phyloP scores from a whole-genome alignment of 331 rosid genomes.

The Telfairia occidentalis region DNA sequence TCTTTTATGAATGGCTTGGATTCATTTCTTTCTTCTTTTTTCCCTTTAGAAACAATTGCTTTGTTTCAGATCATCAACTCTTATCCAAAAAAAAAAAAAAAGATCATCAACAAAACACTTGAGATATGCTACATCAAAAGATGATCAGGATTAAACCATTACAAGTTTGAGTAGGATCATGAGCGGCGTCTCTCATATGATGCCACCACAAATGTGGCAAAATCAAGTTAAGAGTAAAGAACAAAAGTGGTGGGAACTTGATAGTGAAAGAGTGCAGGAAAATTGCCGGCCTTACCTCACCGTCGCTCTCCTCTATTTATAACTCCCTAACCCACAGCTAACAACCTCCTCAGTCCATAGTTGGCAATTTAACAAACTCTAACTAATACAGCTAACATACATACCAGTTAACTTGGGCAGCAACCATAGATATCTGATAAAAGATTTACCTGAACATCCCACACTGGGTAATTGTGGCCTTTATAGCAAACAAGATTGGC shows the following conservation, averaged over 20 bases:
- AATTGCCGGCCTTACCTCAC: background rate
- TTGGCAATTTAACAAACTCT: background rate
- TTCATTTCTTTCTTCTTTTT: background rate
- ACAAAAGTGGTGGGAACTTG: background rate
- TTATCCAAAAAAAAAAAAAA: too few species aligned
- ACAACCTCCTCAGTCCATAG: background rate
- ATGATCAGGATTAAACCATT: background rate
- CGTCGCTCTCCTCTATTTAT: background rate
- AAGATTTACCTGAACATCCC: slow-evolving; percentile 85
- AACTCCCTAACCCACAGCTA: background rate
- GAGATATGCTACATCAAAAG: background rate
- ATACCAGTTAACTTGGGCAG: background rate
- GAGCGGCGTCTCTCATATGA: background rate
- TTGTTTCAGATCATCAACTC: background rate
- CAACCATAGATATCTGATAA: slow-evolving; percentile 2
- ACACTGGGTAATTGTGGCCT: slow-evolving; percentile 94
- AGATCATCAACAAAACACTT: background rate
- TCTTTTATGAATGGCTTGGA: background rate
- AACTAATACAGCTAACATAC: background rate
- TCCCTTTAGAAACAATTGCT: background rate
- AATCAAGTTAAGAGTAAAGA: background rate
- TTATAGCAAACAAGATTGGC: slow-evolving; percentile 91
- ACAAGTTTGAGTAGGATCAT: background rate
- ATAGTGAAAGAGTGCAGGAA: background rate
- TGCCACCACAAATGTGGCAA: background rate